These are phyloP conservation scores for Boletus rubropictus DNA, from an alignment of 768 basidiomycete species.

Conservation along the genomic window DNA sequence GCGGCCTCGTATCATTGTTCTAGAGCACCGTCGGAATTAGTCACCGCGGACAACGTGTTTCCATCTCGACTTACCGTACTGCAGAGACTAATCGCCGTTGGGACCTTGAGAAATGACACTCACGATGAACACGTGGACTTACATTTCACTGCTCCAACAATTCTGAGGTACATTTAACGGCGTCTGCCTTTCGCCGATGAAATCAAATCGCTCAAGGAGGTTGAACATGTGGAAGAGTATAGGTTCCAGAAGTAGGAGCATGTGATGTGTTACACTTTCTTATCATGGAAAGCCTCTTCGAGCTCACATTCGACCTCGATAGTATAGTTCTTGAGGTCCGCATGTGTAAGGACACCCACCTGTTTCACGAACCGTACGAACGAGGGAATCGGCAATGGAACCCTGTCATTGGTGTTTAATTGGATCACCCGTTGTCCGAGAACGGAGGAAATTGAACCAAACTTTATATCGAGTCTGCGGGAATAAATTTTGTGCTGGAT, in stretches of 20 bases:
- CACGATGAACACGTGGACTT: slow-evolving; percentile 26
- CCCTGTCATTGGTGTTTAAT: slow-evolving; percentile 43
- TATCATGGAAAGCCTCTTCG: slow-evolving; percentile 67
- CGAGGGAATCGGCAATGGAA: slow-evolving; percentile 70
- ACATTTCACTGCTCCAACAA: slow-evolving; percentile 84
- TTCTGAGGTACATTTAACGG: slow-evolving; percentile 67
- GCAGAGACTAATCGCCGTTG: slow-evolving; percentile 44
- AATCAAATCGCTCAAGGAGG: slow-evolving; percentile 68
- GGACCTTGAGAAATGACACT: slow-evolving; percentile 5
- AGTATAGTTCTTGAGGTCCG: slow-evolving; percentile 67
- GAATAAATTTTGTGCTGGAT: slow-evolving; percentile 73
- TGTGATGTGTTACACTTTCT: slow-evolving; percentile 76
- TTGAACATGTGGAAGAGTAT: slow-evolving; percentile 90
- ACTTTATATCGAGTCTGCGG: slow-evolving; percentile 69
- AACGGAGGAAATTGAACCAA: slow-evolving; percentile 14
- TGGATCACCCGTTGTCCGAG: slow-evolving; percentile 5
- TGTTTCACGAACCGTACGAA: slow-evolving; percentile 60
- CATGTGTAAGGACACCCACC: slow-evolving; percentile 74
- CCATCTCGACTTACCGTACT: slow-evolving; percentile 38
- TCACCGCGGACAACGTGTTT: slow-evolving; percentile 8
- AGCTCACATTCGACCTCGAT: slow-evolving; percentile 70
- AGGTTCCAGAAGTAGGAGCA: slow-evolving; percentile 81
- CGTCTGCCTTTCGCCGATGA: slow-evolving; percentile 45
- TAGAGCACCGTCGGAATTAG: slow-evolving; percentile 28
- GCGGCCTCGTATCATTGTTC: slow-evolving; percentile 82